A percentile compares a stretch with the other conserved stretches of the same genome.
These are phyloP conservation scores for Coniochaeta ligniaria DNA, from an alignment of 2,329 filamentous ascomycete genomes.

Conservation along the genomic window DNA sequence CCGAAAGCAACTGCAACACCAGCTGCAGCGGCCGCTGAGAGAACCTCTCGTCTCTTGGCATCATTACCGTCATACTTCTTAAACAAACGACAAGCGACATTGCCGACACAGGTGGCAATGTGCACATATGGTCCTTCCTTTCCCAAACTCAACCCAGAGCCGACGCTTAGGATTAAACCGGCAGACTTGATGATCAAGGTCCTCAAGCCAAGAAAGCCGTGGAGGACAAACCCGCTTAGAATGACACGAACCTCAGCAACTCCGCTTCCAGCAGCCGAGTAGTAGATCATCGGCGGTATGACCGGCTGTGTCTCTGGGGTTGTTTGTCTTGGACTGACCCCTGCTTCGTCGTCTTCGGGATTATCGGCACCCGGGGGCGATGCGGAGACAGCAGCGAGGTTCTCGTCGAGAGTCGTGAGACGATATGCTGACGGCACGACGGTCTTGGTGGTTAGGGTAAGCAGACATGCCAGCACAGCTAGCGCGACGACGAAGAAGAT, in stretches of 20 bases:
- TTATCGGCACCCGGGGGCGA: slow-evolving; percentile 27
- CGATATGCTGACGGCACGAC: slow-evolving; percentile 84
- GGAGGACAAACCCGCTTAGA: slow-evolving; percentile 92
- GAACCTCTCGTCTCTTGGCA: slow-evolving; percentile 83
- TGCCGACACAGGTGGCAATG: slow-evolving; percentile 90
- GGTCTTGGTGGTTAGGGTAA: slow-evolving; percentile 88
- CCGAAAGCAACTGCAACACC: slow-evolving; percentile 94
- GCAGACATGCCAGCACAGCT: slow-evolving; percentile 63
- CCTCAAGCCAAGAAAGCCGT: slow-evolving; percentile 86
- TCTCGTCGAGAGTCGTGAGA: slow-evolving; percentile 85
- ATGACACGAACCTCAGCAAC: slow-evolving; percentile 97
- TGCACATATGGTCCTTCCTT: slow-evolving; percentile 98
- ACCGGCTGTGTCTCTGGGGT: slow-evolving; percentile 25
- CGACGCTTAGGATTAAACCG: slow-evolving; percentile 79
- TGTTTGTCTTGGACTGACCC: slow-evolving; percentile 29
- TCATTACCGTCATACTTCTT: slow-evolving; percentile 91
- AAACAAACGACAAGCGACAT: slow-evolving; percentile 91
- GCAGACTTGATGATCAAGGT: slow-evolving; percentile 81
- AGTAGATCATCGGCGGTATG: slow-evolving; percentile 78
- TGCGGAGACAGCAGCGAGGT: slow-evolving; percentile 63
- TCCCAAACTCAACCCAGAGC: slow-evolving; percentile 85
- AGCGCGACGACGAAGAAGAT: slow-evolving; percentile 64
- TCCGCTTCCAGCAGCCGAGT: slow-evolving; percentile 90
- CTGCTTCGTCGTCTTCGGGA: slow-evolving; percentile 32
- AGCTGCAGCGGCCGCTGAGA: slow-evolving; percentile 87